These are phyloP conservation scores for Massariosphaeria phaeospora DNA, from an alignment of 495 filamentous ascomycete species.

Conservation along the genomic window DNA sequence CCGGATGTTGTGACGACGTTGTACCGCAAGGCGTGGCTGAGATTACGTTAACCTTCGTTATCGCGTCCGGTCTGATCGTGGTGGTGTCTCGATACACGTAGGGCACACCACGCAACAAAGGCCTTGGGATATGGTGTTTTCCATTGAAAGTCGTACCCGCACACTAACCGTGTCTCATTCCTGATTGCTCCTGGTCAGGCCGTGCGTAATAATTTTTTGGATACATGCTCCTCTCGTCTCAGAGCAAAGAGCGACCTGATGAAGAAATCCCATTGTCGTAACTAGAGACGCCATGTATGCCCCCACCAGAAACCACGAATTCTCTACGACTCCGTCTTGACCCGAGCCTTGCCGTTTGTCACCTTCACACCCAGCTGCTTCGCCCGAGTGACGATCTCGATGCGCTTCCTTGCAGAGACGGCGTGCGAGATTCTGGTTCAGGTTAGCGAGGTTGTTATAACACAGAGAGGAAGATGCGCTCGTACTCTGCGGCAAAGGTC, in stretches of 20 bases:
- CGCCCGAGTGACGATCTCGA: constrained; percentile 91
- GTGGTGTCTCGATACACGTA: too few relatives aligned
- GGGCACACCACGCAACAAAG: too few relatives aligned
- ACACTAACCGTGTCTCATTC: neutral
- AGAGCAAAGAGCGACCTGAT: neutral
- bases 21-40: too few relatives aligned
- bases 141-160: constrained; percentile 8
- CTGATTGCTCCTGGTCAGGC: neutral
- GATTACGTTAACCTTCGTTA: too few relatives aligned
- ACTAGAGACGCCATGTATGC: constrained; percentile 25
- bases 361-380: constrained; percentile 99
- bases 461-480: constrained; percentile 39
- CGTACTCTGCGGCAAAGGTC: constrained; percentile 96
- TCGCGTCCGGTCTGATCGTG: too few relatives aligned
- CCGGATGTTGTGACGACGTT: too few relatives aligned
- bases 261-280: constrained; percentile 20
- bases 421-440: constrained; percentile 79
- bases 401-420: constrained; percentile 96
- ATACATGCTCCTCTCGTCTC: constrained; percentile 23
- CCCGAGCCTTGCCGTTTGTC: constrained; percentile 96
- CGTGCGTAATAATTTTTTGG: constrained; percentile 12
- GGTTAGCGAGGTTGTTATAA: constrained; percentile 25
- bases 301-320: constrained; percentile 6
- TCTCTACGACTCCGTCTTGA: constrained; percentile 89
- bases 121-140: neutral